Percentiles rank a stretch among this genome's conserved stretches.
Conservation (phyloP, 2,329 filamentous ascomycete species). For the Thielaviopsis populi region DNA sequence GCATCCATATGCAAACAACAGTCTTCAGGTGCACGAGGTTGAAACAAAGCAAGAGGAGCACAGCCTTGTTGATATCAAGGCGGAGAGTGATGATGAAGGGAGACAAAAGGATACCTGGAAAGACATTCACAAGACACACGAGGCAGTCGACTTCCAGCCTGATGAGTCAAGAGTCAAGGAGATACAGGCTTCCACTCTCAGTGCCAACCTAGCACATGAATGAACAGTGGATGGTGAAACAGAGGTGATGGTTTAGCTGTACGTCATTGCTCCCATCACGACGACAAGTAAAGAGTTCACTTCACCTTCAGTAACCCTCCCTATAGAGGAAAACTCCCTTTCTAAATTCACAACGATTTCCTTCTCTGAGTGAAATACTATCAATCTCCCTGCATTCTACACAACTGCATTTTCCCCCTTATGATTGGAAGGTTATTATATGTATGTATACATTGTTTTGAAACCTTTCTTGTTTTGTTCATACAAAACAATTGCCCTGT, state of each 20-base stretch:
- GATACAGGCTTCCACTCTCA: neutral
- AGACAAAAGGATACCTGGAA: neutral
- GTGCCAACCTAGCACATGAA: neutral
- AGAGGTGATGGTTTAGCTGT: neutral
- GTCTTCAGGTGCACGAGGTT: constrained; percentile 15
- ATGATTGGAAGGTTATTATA: too few species aligned
- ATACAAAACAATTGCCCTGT: too few species aligned
- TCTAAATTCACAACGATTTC: too few species aligned
- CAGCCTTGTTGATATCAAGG: neutral
- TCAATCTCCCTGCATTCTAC: too few species aligned
- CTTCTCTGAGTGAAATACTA: too few species aligned
- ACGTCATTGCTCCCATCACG: neutral
- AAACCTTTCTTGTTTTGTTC: too few species aligned
- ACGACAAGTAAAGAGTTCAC: neutral
- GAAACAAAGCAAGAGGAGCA: constrained; percentile 16
- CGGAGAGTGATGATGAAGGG: neutral
- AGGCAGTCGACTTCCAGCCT: neutral
- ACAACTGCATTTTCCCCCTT: too few species aligned
- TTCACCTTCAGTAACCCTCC: neutral
- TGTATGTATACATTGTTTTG: too few species aligned
- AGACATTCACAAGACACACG: neutral
- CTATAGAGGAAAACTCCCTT: too few species aligned
- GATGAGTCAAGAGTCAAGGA: neutral
- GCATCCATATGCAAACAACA: constrained; percentile 4
- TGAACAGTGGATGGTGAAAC: neutral